Evolutionary conservation across 176 grass and related monocot genomes (phyloP).

Genomic region (Bromus sterilis): DNA sequence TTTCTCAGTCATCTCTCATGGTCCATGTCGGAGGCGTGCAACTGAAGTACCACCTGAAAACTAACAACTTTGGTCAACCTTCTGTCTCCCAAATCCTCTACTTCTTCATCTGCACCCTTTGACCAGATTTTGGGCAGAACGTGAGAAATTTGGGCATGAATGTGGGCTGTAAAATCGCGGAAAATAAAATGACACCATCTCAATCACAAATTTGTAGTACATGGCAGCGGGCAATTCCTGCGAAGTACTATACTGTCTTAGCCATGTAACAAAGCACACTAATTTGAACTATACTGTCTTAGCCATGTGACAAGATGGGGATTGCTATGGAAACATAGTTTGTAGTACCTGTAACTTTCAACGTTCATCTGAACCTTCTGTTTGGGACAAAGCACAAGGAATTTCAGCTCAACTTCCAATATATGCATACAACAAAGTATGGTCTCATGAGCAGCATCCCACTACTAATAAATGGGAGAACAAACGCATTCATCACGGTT

Average conservation of each 20-base stretch:
- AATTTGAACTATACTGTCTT: too few relatives aligned
- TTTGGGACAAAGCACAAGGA: background rate
- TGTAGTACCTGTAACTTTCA: background rate
- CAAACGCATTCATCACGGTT: background rate
- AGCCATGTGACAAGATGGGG: too few relatives aligned
- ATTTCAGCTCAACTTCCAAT: background rate
- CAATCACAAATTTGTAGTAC: background rate
- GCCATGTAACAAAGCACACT: too few relatives aligned
- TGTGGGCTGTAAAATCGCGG: fast-evolving
- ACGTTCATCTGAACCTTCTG: background rate
- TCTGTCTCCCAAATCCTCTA: background rate
- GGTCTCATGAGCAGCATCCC: background rate
- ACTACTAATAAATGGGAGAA: background rate
- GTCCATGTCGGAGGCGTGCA: background rate
- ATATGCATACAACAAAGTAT: background rate
- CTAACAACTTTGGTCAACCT: background rate
- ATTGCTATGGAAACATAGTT: too few relatives aligned
- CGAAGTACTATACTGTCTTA: too few relatives aligned
- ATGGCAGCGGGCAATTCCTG: background rate
- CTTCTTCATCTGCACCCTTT: background rate
- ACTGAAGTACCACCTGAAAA: slow-evolving; percentile 6
- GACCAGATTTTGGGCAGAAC: background rate
- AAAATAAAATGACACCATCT: background rate
- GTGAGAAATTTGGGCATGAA: background rate
- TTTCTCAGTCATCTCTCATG: background rate